Base-by-base conservation (phyloP, 192 early-diverging fungal genomes). In the Phycomyces blakesleeanus region DNA sequence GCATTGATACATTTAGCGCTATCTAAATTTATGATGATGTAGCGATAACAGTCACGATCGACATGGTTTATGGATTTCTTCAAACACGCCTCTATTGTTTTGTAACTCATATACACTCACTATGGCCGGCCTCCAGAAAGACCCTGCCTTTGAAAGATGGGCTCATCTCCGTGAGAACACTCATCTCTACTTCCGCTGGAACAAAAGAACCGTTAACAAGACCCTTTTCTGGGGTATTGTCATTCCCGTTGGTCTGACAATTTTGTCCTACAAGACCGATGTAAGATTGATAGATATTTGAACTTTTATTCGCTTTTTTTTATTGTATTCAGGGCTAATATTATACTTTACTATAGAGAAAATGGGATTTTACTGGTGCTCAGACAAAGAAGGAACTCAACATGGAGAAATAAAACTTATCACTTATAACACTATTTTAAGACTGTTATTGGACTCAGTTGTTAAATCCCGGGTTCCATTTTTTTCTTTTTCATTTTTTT, bases 131-230 rank as follows among this genome's bases (percentile, higher is more conserved):
- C 57, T 73, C 24, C 66, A 71, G 60, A 41, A 64, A 24, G 74
- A 76, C 58, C 74, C 74, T 40, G 74, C 68, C 54, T 61, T 76
- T 58, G 74, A 76, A 47, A 52, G 68, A 60, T 76, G 74, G 74
- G 67, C 74, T 22, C 59, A 51, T 51, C 44, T 76, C n/a, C 74
- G 74, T 67, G 68, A 76, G 25, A 76, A 76, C 44, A 66, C 67
- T 47, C 69, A 76, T 50, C 57, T 70, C 29, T 67, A 71, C 57
- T 76, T 76, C 42, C 22, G 29, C 6, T 76, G 74, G 74, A 76
- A 67, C 50, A 56, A 59, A 39, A 57, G 64, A 52, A 76, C 49
- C 27, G 55, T 44, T 15, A 64, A 68, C 49, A 37, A 39, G 9
- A 51, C 68, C 24, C 26, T 71, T 20, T 49, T 71, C 25, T 76